Evolutionary conservation across 1,284 basidiomycete genomes (phyloP), one percentile per base, ranked within the genome.

Genomic region (Abortiporus biennis): DNA sequence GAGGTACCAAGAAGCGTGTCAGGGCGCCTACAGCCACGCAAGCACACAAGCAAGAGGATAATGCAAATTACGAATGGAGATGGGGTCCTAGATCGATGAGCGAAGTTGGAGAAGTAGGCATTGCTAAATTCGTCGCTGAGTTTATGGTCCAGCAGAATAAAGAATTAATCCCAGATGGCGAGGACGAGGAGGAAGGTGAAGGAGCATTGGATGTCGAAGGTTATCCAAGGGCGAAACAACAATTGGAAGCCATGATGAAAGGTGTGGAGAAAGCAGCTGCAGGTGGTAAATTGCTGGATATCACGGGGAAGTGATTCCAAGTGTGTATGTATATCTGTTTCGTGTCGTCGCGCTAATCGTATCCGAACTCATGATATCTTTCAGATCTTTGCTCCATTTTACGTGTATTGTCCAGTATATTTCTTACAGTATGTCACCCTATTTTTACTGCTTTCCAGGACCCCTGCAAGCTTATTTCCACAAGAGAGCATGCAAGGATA

Each of bases 1-100:
- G 65, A 21, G 41, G 42, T 9, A 29, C 17, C 2, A 64, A 63
- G 3, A 84, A 85, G 53, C 77, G 83, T 19, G 67, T 67, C 13
- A 71, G 82, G 2, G 47, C 53, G 11, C 53, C 57, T 9, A 54
- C 53, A 13, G 59, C 63, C 1, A 66, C 73, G 1, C 72, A 74
- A 48, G 66, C 56, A 3, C 65, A 64, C 8, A 72, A 68, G 12
- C 54, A 47, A 24, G 66, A 63, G 25, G 76, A 80, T 15, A 74
- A 74, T 11, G 72, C 68, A 6, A 63, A 65, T 15, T 81, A 71
- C 47, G 83, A 88, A 56, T 89, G 85, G 85, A 73, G 77, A 4
- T 90, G 87, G 86, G 87, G 85, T 2, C 66, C 69, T 15, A 70
- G 87, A n/a, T 80, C 86, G 4, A 67, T 77, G 33, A 70, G 73